phyloP scores from a whole-genome alignment of 768 basidiomycete genomes.

The Naganishia vishniacii region DNA sequence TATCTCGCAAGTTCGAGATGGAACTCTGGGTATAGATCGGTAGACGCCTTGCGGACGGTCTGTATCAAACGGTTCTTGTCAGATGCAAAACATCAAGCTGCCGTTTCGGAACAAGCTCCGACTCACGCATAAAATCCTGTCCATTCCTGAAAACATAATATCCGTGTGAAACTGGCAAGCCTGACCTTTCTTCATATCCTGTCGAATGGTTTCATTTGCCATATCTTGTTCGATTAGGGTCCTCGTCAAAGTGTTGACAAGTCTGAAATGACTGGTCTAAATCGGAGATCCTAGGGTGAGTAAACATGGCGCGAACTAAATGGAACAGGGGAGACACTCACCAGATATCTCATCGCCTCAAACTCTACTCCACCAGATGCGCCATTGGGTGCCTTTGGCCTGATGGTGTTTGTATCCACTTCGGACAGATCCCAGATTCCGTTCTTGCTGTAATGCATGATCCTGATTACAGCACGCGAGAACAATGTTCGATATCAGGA shows the following conservation, averaged over 20 bases:
- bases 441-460: constrained; percentile 85
- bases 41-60: constrained; percentile 92
- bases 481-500: neutral
- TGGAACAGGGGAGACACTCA: constrained; percentile 52
- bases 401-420: constrained; percentile 77
- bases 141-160: constrained; percentile 83
- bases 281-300: neutral
- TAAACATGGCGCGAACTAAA: constrained; percentile 9
- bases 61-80: constrained; percentile 45
- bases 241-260: constrained; percentile 73
- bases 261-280: constrained; percentile 79
- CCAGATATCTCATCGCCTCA: constrained; percentile 93
- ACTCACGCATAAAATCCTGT: constrained; percentile 78
- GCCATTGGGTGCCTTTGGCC: constrained; percentile 74
- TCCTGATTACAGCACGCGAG: constrained; percentile 31
- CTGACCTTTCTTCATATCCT: constrained; percentile 55
- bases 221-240: constrained; percentile 62
- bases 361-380: constrained; percentile 99
- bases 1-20: constrained; percentile 92
- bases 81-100: neutral
- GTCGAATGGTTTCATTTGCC: constrained; percentile 56
- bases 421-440: constrained; percentile 79
- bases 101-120: neutral
- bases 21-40: constrained; percentile 85
- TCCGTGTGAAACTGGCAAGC: constrained; percentile 78